Evolutionary conservation across 352 stramenopile genomes (phyloP), one percentile per base, ranked within the genome.

Genomic region (Phytophthora boehmeriae): DNA sequence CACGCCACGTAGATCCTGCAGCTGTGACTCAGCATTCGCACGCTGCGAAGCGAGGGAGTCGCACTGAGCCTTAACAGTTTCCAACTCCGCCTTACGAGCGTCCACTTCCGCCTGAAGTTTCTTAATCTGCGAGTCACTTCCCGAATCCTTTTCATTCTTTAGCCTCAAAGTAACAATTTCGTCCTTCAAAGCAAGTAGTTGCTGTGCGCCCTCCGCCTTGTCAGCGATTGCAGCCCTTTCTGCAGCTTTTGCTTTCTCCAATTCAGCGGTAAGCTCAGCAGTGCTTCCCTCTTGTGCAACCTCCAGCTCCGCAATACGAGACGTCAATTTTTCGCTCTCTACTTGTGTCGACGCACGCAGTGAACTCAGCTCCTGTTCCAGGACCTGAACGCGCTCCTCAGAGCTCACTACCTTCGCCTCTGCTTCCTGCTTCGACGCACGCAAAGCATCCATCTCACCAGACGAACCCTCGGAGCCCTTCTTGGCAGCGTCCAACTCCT

Each of bases 171-270:
- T 41, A 5, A 81, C 43, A n/a, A 89, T 57, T 34, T 88, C 65
- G 25, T 87, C 76, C 70, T 90, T 84, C 27, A 90, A 71, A 19
- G 63, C 53, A 4, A 53, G 64, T 22, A 90, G 32, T 22, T 78
- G 61, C 27, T 61, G 57, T 1, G 34, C 39, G 8, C 65, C n/a
- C 11, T 78, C 67, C 11, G 83, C 63, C 55, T 85, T 89, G 13
- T 88, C 83, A 0, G 45, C 53, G 22, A 65, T 25, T 32, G 59
- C 59, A 51, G 47, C 43, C 59, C 68, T 65, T 13, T 45, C 54
- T 35, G 49, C 39, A 6, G 56, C 19, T 36, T 79, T 69, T 1
- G 73, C 75, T 23, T 80, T 64, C 34, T 71, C 54, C 4, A 86
- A 30, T 45, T 80, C 66, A 4, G 23, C 46, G 9, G 49, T 39